Evolutionary conservation across 108 stramenopile genomes (phyloP).

Genomic region (Skeletonema tropicum): DNA sequence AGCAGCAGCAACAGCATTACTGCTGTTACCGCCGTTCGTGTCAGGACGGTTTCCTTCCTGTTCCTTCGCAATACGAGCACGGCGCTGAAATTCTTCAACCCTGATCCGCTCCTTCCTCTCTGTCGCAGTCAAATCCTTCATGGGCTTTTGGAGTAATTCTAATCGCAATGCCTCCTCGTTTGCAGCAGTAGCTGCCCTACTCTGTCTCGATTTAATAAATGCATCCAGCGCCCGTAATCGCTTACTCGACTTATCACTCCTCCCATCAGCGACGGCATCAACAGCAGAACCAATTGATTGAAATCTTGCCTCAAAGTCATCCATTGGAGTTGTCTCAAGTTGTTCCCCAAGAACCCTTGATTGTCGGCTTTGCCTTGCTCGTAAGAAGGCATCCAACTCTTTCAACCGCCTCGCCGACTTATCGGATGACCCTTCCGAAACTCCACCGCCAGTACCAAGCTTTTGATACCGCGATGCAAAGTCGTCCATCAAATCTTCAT

Average conservation of each 20-base stretch:
- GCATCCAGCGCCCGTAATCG: background rate
- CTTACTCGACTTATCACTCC: background rate
- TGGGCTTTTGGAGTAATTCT: background rate
- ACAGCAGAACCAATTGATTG: slow-evolving; percentile 2
- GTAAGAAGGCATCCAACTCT: background rate
- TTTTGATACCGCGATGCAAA: background rate
- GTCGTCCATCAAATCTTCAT: slow-evolving; percentile 5
- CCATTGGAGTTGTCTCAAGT: background rate
- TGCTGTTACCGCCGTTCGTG: background rate
- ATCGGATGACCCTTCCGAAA: background rate
- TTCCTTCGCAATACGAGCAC: background rate
- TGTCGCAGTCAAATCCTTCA: slow-evolving; percentile 3
- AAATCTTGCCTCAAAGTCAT: background rate
- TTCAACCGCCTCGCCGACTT: slow-evolving; percentile 1
- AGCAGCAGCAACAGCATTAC: background rate
- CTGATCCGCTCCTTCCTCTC: slow-evolving; percentile 5
- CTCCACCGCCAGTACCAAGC: slow-evolving; percentile 2
- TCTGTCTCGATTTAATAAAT: background rate
- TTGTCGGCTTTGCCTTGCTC: background rate
- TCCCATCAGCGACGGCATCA: background rate
- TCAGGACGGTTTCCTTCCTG: background rate
- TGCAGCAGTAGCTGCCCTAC: background rate
- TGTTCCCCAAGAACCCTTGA: background rate
- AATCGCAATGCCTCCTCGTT: background rate
- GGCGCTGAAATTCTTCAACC: slow-evolving; percentile 4